These are phyloP conservation scores for Yamadazyma dushanensis DNA, from an alignment of 1,139 yeast species.

Conservation along the genomic window DNA sequence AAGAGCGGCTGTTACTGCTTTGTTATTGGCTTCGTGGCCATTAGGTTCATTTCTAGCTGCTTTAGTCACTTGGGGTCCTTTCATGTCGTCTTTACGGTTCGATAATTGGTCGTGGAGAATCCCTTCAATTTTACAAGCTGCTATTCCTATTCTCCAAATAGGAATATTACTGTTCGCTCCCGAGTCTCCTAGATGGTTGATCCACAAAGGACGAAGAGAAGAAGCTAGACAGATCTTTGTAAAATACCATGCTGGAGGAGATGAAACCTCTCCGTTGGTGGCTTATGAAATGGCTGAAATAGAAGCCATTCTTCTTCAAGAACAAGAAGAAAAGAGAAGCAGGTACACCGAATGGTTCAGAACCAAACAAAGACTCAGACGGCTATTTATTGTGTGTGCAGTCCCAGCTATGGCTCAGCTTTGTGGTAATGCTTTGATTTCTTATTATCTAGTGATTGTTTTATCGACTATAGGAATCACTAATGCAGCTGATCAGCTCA, in stretches of 20 bases:
- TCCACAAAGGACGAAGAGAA: conserved; percentile 6
- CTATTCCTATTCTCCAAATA: conserved; percentile 26
- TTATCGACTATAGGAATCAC: conserved; percentile 51
- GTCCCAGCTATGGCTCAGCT: conserved; percentile 43
- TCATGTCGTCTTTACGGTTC: conserved; percentile 20
- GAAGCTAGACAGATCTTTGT: conserved; percentile 14
- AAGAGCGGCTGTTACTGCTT: conserved; percentile 45
- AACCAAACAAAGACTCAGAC: conserved; percentile 20
- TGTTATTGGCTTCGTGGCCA: conserved; percentile 50
- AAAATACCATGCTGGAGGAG: conserved; percentile 41
- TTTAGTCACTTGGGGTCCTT: conserved; percentile 48
- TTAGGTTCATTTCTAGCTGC: conserved; percentile 58
- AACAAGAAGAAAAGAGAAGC: conserved; percentile 20
- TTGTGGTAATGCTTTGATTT: conserved; percentile 52
- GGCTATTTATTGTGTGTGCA: conserved; percentile 38
- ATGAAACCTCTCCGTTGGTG: conserved; percentile 31
- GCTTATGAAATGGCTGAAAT: conserved; percentile 49
- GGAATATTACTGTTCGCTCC: conserved; percentile 19
- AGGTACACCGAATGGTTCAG: conserved; percentile 36
- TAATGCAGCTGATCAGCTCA: conserved; percentile 38
- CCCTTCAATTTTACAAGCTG: conserved; percentile 45
- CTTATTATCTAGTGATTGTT: conserved; percentile 49
- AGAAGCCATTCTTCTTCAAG: conserved; percentile 36
- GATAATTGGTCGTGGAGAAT: conserved; percentile 39
- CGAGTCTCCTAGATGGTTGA: conserved; percentile 8